phyloP scores from a whole-genome alignment of 208 protist species.

The Trypanosoma rangeli region DNA sequence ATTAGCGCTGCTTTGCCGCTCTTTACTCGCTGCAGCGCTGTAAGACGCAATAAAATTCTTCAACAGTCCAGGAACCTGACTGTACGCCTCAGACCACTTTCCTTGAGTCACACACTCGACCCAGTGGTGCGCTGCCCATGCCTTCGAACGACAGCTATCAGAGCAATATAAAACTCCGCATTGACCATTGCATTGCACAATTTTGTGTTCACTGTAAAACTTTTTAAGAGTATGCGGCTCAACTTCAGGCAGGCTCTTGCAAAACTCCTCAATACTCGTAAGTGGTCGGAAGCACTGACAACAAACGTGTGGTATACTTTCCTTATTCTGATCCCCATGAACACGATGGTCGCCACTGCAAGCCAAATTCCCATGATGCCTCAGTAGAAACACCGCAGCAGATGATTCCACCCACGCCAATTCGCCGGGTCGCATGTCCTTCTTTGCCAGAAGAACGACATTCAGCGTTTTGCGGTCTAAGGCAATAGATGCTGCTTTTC shows the following conservation, averaged over 20 bases:
- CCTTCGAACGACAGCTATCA: slow-evolving; percentile 61
- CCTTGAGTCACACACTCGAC: slow-evolving; percentile 65
- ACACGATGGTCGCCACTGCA: not conserved
- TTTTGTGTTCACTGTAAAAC: slow-evolving; percentile 31
- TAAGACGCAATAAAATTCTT: slow-evolving; percentile 11
- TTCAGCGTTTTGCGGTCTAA: slow-evolving; percentile 16
- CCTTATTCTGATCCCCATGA: not conserved
- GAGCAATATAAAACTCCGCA: slow-evolving; percentile 72
- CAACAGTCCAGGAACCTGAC: slow-evolving; percentile 9
- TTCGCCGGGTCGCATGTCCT: slow-evolving; percentile 10
- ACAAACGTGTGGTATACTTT: slow-evolving; percentile 31
- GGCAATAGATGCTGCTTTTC: slow-evolving; percentile 10
- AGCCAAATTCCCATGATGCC: not conserved
- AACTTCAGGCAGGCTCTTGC: slow-evolving; percentile 35
- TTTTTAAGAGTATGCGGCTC: slow-evolving; percentile 35
- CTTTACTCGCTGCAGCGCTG: not conserved
- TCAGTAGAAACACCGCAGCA: slow-evolving; percentile 8
- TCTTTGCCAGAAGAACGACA: slow-evolving; percentile 19
- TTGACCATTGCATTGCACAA: slow-evolving; percentile 51
- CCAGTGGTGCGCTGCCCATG: slow-evolving; percentile 76
- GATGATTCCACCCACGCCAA: slow-evolving; percentile 26
- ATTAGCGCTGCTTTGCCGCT: not conserved
- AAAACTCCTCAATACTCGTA: slow-evolving; percentile 36
- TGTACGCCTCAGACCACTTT: slow-evolving; percentile 52
- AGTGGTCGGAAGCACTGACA: slow-evolving; percentile 54